Evolutionary conservation across 441 rosid species (phyloP).

Genomic region (Iberis amara): DNA sequence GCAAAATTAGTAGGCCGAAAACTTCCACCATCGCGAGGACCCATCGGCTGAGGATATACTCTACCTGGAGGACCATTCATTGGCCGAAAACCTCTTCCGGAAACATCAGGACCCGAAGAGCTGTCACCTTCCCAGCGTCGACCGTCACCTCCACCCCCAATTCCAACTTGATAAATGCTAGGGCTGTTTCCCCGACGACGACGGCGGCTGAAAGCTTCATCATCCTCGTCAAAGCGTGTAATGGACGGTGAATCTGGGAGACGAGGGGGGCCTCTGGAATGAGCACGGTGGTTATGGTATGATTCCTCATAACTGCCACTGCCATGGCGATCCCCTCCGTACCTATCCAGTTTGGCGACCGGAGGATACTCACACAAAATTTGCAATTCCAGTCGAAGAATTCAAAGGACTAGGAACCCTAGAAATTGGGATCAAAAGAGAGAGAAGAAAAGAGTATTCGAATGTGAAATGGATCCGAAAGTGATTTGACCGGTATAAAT

Average conservation of each 20-base stretch:
- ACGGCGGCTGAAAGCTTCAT: constrained; percentile 32
- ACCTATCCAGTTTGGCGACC: constrained; percentile 65
- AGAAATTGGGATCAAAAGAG: constrained; percentile 18
- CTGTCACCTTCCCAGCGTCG: constrained; percentile 44
- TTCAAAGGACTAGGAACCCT: constrained; percentile 17
- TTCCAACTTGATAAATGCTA: constrained; percentile 39
- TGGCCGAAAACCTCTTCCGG: constrained; percentile 34
- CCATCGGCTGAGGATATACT: constrained; percentile 31
- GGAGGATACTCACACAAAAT: not conserved
- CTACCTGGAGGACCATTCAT: constrained; percentile 28
- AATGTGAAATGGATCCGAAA: not conserved
- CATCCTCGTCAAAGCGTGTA: constrained; percentile 32
- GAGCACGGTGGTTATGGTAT: constrained; percentile 39
- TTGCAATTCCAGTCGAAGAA: constrained; percentile 3
- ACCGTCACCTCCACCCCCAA: constrained; percentile 28
- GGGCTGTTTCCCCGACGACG: constrained; percentile 67
- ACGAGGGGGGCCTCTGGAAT: constrained; percentile 48
- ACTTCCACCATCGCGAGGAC: constrained; percentile 31
- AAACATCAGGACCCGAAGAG: constrained; percentile 41
- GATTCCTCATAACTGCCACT: constrained; percentile 37
- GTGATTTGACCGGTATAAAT: constrained; percentile 4
- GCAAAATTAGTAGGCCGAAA: constrained; percentile 31
- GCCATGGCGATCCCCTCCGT: constrained; percentile 65
- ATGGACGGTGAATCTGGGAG: constrained; percentile 41
- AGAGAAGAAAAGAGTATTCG: not conserved